Conservation (phyloP, 2,329 filamentous ascomycete genomes). For the Stemphylium beticola region DNA sequence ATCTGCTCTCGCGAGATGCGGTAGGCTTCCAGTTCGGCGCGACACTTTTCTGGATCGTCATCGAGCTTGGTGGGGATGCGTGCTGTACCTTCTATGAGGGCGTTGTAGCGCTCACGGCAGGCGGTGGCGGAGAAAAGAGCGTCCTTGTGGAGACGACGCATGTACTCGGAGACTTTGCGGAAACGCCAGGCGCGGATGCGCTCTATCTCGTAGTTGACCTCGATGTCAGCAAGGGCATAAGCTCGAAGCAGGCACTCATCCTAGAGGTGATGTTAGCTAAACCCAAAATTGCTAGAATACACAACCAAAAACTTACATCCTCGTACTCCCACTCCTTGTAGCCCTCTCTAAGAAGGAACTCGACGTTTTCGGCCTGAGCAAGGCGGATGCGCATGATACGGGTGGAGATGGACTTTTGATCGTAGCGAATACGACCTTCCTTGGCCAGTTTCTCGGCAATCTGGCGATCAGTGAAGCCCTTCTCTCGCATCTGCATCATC, state of each 20-base stretch:
- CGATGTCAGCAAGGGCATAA: constrained; percentile 51
- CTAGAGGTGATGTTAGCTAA: constrained; percentile 33
- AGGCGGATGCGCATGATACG: constrained; percentile 56
- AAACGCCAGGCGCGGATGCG: constrained; percentile 54
- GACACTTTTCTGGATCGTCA: constrained; percentile 49
- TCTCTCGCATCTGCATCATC: constrained; percentile 52
- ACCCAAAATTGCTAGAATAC: background rate
- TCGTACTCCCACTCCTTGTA: constrained; percentile 57
- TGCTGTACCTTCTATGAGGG: constrained; percentile 52
- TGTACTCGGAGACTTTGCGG: constrained; percentile 51
- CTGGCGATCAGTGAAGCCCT: constrained; percentile 52
- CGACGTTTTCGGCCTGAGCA: constrained; percentile 51
- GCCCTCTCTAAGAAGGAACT: constrained; percentile 54
- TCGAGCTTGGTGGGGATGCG: constrained; percentile 53
- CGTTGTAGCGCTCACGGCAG: constrained; percentile 53
- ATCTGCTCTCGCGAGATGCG: constrained; percentile 25
- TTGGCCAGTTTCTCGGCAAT: constrained; percentile 52
- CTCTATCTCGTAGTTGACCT: constrained; percentile 50
- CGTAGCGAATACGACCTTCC: constrained; percentile 53
- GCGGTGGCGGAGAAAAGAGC: constrained; percentile 56
- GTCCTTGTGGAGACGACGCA: constrained; percentile 48
- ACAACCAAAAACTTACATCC: constrained; percentile 49
- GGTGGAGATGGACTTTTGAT: constrained; percentile 56
- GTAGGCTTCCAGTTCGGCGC: constrained; percentile 34
- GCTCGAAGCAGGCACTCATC: constrained; percentile 54